phyloP scores from a whole-genome alignment of 1,284 basidiomycete genomes.

The Malassezia arunalokei region DNA sequence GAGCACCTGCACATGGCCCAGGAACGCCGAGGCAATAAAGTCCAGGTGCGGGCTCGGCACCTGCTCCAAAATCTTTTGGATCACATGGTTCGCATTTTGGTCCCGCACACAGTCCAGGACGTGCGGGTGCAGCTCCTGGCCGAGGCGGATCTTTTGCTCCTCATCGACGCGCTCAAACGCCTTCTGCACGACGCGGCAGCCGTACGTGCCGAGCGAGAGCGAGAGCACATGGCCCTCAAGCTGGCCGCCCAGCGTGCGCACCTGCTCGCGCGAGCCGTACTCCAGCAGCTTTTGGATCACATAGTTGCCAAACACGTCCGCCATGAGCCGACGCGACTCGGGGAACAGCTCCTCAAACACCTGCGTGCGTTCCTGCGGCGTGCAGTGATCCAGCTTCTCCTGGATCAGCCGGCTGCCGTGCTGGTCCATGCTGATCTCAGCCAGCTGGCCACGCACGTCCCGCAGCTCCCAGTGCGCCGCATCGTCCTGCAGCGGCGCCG shows the following conservation, averaged over 20 bases:
- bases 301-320: constrained; percentile 91
- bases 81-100: constrained; percentile 86
- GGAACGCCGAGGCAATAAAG: constrained; percentile 63
- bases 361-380: constrained; percentile 51
- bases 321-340: constrained; percentile 65
- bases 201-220: constrained; percentile 85
- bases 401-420: constrained; percentile 59
- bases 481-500: not conserved
- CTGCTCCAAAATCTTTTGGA: constrained; percentile 46
- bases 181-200: constrained; percentile 56
- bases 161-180: constrained; percentile 52
- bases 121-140: constrained; percentile 63
- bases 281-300: constrained; percentile 93
- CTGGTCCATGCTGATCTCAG: constrained; percentile 89
- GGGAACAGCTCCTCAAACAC: constrained; percentile 90
- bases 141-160: constrained; percentile 20
- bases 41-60: constrained; percentile 60
- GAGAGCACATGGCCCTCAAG: constrained; percentile 70
- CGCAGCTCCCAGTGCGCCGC: constrained; percentile 45
- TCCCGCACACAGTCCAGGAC: constrained; percentile 80
- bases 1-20: constrained; percentile 68
- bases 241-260: constrained; percentile 58
- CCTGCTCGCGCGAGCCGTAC: constrained; percentile 59
- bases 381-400: constrained; percentile 52
- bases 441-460: constrained; percentile 75